phyloP scores from a whole-genome alignment of 2,329 filamentous ascomycete species.

The Fusarium piperis region DNA sequence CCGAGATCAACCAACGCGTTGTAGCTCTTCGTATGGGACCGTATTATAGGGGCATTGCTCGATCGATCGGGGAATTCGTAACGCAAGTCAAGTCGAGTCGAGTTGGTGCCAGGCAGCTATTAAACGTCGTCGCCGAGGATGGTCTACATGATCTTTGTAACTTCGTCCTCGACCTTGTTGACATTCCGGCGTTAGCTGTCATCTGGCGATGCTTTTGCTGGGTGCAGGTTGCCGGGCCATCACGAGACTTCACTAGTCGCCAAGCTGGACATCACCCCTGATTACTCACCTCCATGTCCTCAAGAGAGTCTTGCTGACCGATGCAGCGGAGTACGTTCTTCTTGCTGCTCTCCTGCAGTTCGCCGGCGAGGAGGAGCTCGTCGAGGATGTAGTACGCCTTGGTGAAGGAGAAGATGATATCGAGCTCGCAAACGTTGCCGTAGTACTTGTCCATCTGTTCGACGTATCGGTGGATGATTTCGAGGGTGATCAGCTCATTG shows the following conservation, averaged over 20 bases:
- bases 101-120: constrained; percentile 31
- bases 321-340: constrained; percentile 98
- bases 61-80: constrained; percentile 33
- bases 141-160: constrained; percentile 86
- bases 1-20: constrained; percentile 25
- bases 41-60: constrained; percentile 14
- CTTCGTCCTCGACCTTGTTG: constrained; percentile 84
- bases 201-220: constrained; percentile 22
- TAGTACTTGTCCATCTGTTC: constrained; percentile 99
- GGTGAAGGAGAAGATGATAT: constrained; percentile 99
- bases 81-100: constrained; percentile 15
- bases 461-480: constrained; percentile 98
- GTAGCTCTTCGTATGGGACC: constrained; percentile 15
- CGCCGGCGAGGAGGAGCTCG: constrained; percentile 92
- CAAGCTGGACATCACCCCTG: constrained; percentile 23
- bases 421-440: constrained; percentile 98
- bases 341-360: constrained; percentile 99
- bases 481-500: constrained; percentile 97
- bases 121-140: constrained; percentile 14
- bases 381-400: constrained; percentile 99
- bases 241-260: constrained; percentile 27
- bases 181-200: constrained; percentile 45
- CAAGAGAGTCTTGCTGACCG: constrained; percentile 94
- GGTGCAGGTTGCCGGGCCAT: constrained; percentile 28
- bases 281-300: constrained; percentile 96